Percentiles rank a stretch among this genome's conserved stretches.
Conservation (phyloP, 345 rosid genomes). For the Eucalyptus cloeziana region DNA sequence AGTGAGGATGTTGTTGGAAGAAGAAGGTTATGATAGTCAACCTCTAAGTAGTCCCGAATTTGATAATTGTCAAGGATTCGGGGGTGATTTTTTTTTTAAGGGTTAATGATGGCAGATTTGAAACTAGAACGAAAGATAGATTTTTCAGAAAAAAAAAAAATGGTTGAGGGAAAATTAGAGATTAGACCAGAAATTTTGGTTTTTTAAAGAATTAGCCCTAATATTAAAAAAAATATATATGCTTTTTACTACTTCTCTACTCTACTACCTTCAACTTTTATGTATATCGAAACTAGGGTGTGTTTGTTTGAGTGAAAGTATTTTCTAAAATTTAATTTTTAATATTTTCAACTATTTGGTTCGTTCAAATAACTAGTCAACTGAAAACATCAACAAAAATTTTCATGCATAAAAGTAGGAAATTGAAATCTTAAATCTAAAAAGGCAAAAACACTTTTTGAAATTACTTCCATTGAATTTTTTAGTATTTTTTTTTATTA, state of each 20-base stretch:
- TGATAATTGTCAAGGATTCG: background rate
- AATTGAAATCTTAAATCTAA: no score
- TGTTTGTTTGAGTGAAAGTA: no score
- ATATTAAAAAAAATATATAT: background rate
- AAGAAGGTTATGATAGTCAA: background rate
- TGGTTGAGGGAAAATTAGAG: accelerated
- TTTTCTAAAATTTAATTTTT: no score
- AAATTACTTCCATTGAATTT: no score
- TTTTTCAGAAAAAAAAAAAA: background rate
- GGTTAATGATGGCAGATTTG: background rate
- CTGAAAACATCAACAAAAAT: no score
- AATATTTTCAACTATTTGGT: no score
- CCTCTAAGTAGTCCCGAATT: accelerated
- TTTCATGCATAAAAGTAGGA: no score
- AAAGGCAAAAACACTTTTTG: no score
- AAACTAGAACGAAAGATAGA: background rate
- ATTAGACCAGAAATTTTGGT: accelerated
- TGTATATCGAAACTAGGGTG: no score
- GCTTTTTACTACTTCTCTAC: background rate
- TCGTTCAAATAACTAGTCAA: no score
- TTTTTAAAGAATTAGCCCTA: background rate
- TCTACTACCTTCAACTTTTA: background rate
- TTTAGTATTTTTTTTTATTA: no score
- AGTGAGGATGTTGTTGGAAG: background rate
- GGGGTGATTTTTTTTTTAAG: background rate